phyloP scores from a whole-genome alignment of 257 asterid species.

The Craterostigma plantagineum region DNA sequence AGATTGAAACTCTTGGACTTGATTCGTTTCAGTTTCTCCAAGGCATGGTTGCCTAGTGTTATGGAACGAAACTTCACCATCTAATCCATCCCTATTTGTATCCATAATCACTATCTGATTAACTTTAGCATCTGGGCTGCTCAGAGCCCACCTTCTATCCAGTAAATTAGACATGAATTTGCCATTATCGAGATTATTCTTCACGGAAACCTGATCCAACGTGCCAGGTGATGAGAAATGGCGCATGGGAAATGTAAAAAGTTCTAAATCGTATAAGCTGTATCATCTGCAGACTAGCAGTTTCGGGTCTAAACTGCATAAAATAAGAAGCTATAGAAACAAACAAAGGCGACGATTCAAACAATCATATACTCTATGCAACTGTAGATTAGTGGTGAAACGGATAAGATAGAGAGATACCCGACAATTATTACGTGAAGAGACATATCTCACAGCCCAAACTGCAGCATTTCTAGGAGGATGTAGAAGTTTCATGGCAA shows the following conservation, averaged over 20 bases:
- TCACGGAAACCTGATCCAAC: slow-evolving; percentile 7
- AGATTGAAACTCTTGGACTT: slow-evolving; percentile 15
- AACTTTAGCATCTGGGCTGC: slow-evolving; percentile 50
- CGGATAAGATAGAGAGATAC: neutral
- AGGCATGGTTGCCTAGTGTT: slow-evolving; percentile 24
- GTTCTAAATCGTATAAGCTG: too few relatives aligned
- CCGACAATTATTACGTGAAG: too few relatives aligned
- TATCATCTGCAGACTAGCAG: too few relatives aligned
- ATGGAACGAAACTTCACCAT: slow-evolving; percentile 17
- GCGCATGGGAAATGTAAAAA: too few relatives aligned
- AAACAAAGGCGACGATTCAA: too few relatives aligned
- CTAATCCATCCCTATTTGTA: slow-evolving; percentile 11
- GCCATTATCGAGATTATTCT: slow-evolving; percentile 14
- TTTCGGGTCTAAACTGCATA: too few relatives aligned
- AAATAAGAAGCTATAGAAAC: too few relatives aligned
- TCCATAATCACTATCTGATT: slow-evolving; percentile 34
- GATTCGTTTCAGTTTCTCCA: slow-evolving; percentile 20
- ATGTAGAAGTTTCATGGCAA: too few relatives aligned
- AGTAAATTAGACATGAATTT: slow-evolving; percentile 34
- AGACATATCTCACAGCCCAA: too few relatives aligned
- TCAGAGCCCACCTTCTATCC: slow-evolving; percentile 57
- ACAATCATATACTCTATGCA: too few relatives aligned
- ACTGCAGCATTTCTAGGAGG: too few relatives aligned
- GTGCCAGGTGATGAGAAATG: slow-evolving; percentile 5
- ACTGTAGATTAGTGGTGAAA: too few relatives aligned